A percentile compares a stretch with the other conserved stretches of the same genome.
phyloP scores from a whole-genome alignment of 768 basidiomycete species.

The Boletus huronensis region DNA sequence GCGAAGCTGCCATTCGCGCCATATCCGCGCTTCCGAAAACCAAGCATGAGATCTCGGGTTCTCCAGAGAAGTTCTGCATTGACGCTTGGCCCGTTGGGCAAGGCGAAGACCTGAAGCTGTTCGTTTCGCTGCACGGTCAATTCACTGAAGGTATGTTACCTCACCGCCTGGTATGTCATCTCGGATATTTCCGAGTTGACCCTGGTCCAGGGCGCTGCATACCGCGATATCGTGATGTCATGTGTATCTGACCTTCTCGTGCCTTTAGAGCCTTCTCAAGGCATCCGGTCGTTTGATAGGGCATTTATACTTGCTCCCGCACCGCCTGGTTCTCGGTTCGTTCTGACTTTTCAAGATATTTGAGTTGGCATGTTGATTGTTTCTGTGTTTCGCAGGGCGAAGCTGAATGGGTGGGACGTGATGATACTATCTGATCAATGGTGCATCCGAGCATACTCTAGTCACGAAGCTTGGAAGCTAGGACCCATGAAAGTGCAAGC shows the following conservation, averaged over 20 bases:
- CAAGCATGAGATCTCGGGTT: slow-evolving; percentile 74
- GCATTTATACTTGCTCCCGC: slow-evolving; percentile 86
- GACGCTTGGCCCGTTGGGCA: slow-evolving; percentile 79
- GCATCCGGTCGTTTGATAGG: slow-evolving; percentile 89
- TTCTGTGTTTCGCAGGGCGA: slow-evolving; percentile 51
- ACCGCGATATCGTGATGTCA: slow-evolving; percentile 12
- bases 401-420: slow-evolving; percentile 83
- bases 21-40: slow-evolving; percentile 69
- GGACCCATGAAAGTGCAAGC: slow-evolving; percentile 75
- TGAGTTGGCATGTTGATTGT: slow-evolving; percentile 7
- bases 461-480: slow-evolving; percentile 72
- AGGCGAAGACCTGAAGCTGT: slow-evolving; percentile 50
- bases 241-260: slow-evolving; percentile 17
- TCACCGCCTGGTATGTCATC: not conserved
- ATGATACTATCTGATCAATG: slow-evolving; percentile 86
- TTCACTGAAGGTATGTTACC: slow-evolving; percentile 79
- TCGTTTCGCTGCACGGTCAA: slow-evolving; percentile 84
- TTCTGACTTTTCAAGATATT: slow-evolving; percentile 13
- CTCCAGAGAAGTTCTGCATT: slow-evolving; percentile 79
- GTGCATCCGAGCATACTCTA: slow-evolving; percentile 80
- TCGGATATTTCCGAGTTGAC: slow-evolving; percentile 13
- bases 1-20: slow-evolving; percentile 57
- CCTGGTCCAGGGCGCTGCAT: slow-evolving; percentile 1
- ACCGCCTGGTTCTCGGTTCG: slow-evolving; percentile 78
- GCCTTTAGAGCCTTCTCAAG: slow-evolving; percentile 60